These are phyloP conservation scores for Venustampulla echinocandica DNA, from an alignment of 495 filamentous ascomycete genomes.

Conservation along the genomic window DNA sequence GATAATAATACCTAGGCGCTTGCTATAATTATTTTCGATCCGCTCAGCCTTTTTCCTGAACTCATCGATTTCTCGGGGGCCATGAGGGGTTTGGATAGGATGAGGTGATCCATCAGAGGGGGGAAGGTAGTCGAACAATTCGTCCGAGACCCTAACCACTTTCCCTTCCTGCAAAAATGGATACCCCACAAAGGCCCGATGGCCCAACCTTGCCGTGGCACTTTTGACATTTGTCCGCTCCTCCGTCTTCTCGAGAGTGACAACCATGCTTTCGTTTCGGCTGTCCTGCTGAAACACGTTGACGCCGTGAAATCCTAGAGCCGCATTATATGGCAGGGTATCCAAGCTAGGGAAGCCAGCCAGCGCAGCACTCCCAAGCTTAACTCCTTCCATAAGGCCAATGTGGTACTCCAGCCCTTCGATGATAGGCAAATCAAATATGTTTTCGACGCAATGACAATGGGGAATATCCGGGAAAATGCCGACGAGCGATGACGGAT, in stretches of 20 bases:
- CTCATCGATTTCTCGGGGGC: slow-evolving; percentile 66
- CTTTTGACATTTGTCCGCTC: slow-evolving; percentile 56
- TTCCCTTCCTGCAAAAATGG: slow-evolving; percentile 93
- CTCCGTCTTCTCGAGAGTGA: slow-evolving; percentile 71
- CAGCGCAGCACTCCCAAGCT: slow-evolving; percentile 68
- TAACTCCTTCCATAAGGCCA: slow-evolving; percentile 79
- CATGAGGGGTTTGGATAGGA: slow-evolving; percentile 52
- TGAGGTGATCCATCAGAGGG: slow-evolving; percentile 51
- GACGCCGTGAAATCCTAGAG: slow-evolving; percentile 81
- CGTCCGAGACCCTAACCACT: slow-evolving; percentile 81
- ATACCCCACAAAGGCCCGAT: slow-evolving; percentile 86
- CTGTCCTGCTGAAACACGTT: slow-evolving; percentile 97
- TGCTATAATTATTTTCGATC: slow-evolving; percentile 82
- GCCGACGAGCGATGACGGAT: slow-evolving; percentile 78
- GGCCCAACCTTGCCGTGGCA: slow-evolving; percentile 71
- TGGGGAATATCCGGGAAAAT: slow-evolving; percentile 84
- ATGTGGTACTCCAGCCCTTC: slow-evolving; percentile 82
- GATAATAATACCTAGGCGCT: slow-evolving; percentile 79
- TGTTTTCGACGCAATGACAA: slow-evolving; percentile 88
- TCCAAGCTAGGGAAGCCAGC: slow-evolving; percentile 91
- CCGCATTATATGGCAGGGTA: slow-evolving; percentile 69
- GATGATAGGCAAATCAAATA: slow-evolving; percentile 86
- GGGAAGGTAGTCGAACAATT: slow-evolving; percentile 82
- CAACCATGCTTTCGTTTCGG: slow-evolving; percentile 91
- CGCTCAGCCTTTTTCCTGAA: slow-evolving; percentile 76